Evolutionary conservation across 2,329 filamentous ascomycete genomes (phyloP).

Genomic region (Hypomyces perniciosus): DNA sequence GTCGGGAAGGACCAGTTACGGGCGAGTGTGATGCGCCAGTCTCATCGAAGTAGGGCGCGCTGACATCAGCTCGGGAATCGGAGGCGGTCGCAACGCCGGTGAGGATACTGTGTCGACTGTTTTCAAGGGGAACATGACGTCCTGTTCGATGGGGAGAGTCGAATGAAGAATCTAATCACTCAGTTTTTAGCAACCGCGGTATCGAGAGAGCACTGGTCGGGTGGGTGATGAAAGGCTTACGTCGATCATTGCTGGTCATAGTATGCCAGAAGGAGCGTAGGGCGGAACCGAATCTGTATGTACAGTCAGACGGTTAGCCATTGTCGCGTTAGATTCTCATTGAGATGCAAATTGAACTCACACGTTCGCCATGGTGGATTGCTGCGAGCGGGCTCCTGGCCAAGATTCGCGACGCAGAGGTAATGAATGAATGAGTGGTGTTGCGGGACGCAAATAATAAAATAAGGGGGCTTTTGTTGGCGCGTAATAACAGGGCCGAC

Average conservation of each 20-base stretch:
- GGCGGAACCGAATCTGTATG: constrained; percentile 56
- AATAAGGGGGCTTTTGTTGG: constrained; percentile 4
- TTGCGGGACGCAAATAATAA: background rate
- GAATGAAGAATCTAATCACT: constrained; percentile 69
- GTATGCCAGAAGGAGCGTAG: constrained; percentile 95
- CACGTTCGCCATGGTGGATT: constrained; percentile 17
- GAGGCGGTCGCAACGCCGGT: constrained; percentile 84
- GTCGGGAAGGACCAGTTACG: constrained; percentile 32
- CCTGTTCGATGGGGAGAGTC: constrained; percentile 91
- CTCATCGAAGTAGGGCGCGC: constrained; percentile 73
- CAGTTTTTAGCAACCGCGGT: constrained; percentile 1
- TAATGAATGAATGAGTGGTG: background rate
- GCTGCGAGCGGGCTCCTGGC: background rate
- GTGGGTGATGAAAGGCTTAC: constrained; percentile 36
- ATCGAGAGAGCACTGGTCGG: background rate
- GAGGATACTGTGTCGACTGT: constrained; percentile 73
- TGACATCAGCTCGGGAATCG: constrained; percentile 82
- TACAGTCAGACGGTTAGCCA: constrained; percentile 1
- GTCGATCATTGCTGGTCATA: constrained; percentile 67
- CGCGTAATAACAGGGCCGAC: constrained; percentile 3
- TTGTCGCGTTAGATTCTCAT: background rate
- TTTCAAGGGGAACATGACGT: constrained; percentile 80
- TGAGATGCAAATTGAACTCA: constrained; percentile 11
- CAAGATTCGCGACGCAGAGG: constrained; percentile 1
- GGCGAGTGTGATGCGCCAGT: constrained; percentile 38